A percentile compares a stretch with the other conserved stretches of the same genome.
Conservation (phyloP, 1,284 basidiomycete genomes). For the Hymenochaete sp. region DNA sequence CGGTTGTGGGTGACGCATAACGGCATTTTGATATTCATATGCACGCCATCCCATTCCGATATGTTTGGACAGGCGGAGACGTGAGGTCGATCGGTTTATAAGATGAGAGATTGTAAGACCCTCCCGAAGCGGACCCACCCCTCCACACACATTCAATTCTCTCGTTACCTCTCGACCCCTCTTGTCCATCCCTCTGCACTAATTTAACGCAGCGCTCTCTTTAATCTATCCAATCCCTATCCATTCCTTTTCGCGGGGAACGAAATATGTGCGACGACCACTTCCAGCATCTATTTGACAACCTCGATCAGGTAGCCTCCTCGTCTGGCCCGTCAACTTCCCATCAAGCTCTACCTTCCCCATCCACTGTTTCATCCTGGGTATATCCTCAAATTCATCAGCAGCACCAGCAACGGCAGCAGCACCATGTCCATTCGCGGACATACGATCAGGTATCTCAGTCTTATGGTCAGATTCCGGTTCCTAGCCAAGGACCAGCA, state of each 20-base stretch:
- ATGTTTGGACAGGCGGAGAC: too few relatives aligned
- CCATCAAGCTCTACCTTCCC: neutral
- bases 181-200: neutral
- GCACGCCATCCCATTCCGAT: too few relatives aligned
- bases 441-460: constrained; percentile 1
- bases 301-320: neutral
- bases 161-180: neutral
- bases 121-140: too few relatives aligned
- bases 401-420: neutral
- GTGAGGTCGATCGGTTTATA: too few relatives aligned
- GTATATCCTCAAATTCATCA: neutral
- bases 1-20: too few relatives aligned
- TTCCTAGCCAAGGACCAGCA: too few relatives aligned
- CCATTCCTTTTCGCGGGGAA: too few relatives aligned
- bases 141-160: neutral
- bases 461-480: neutral
- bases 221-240: neutral
- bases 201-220: neutral
- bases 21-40: too few relatives aligned
- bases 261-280: constrained; percentile 9
- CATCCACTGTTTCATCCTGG: neutral
- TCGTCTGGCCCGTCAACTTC: constrained; percentile 4
- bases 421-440: constrained; percentile 1
- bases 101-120: too few relatives aligned
- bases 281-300: constrained; percentile 10